Conservation (phyloP, 139 green algal species). For the Picochlorum sp. region DNA sequence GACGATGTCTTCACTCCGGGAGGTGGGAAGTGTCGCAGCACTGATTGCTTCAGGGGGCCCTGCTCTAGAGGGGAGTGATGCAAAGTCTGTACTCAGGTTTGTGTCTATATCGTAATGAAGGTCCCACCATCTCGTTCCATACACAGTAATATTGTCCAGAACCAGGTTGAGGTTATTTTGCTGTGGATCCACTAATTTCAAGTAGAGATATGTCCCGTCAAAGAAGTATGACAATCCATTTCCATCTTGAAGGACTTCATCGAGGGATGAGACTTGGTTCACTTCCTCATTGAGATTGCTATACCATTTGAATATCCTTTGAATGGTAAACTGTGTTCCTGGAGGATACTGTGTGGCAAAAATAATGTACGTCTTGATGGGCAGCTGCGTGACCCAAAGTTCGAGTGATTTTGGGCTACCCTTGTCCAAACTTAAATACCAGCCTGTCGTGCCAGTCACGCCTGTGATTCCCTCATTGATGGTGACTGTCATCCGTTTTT, state of each 20-base stretch:
- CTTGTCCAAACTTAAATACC: conserved; percentile 33
- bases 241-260: not conserved
- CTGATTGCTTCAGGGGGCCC: too few species aligned
- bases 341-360: not conserved
- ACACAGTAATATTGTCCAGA: not conserved
- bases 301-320: conserved; percentile 2
- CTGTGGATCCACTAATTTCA: not conserved
- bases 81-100: not conserved
- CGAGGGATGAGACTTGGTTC: not conserved
- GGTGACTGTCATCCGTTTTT: conserved; percentile 36
- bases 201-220: not conserved
- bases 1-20: too few species aligned
- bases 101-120: conserved; percentile 1
- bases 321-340: not conserved
- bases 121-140: conserved; percentile 4
- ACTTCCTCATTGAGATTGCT: not conserved
- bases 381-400: conserved; percentile 29
- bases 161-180: not conserved
- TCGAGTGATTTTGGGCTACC: conserved; percentile 28
- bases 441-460: conserved; percentile 35
- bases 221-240: not conserved
- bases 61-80: not conserved
- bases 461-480: conserved; percentile 51
- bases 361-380: not conserved
- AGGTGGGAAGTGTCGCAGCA: too few species aligned